Percentiles rank a stretch among this genome's conserved stretches.
These are phyloP conservation scores for Nannizziopsis arthrosporioides DNA, from an alignment of 2,329 filamentous ascomycete species.

Conservation along the genomic window DNA sequence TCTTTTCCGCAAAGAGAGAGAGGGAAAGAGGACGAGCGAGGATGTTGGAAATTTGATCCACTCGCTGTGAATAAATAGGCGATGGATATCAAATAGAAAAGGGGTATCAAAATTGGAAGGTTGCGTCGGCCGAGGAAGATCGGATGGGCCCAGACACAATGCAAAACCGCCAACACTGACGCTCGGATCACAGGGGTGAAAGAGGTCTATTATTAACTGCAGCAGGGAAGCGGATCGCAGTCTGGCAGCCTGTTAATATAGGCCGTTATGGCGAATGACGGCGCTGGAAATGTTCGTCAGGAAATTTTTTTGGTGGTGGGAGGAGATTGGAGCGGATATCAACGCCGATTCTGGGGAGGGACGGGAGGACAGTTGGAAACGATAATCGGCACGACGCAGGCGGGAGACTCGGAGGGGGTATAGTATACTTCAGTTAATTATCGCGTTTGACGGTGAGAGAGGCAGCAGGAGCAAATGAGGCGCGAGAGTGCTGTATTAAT, in stretches of 20 bases:
- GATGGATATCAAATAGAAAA: neutral
- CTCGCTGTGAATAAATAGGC: neutral
- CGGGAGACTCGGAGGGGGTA: neutral
- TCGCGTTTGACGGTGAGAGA: neutral
- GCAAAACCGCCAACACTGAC: constrained; percentile 4
- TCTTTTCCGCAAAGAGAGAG: neutral
- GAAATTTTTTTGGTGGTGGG: neutral
- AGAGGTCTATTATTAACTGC: neutral
- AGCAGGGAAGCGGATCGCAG: neutral
- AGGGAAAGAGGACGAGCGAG: neutral
- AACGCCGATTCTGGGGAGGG: neutral
- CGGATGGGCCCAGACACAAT: constrained; percentile 1
- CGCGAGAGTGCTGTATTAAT: neutral
- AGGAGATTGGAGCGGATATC: constrained; percentile 2
- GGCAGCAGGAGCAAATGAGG: neutral
- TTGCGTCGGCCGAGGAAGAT: neutral
- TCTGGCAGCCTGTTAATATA: neutral
- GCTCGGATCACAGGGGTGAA: constrained; percentile 8
- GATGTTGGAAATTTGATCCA: neutral
- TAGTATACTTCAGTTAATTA: too few species aligned
- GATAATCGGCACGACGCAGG: constrained; percentile 1
- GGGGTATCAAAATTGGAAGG: neutral
- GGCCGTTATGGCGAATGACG: neutral
- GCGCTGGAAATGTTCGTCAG: neutral
- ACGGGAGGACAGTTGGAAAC: neutral